phyloP scores from a whole-genome alignment of 257 asterid species.

The Knoxia roxburghii region DNA sequence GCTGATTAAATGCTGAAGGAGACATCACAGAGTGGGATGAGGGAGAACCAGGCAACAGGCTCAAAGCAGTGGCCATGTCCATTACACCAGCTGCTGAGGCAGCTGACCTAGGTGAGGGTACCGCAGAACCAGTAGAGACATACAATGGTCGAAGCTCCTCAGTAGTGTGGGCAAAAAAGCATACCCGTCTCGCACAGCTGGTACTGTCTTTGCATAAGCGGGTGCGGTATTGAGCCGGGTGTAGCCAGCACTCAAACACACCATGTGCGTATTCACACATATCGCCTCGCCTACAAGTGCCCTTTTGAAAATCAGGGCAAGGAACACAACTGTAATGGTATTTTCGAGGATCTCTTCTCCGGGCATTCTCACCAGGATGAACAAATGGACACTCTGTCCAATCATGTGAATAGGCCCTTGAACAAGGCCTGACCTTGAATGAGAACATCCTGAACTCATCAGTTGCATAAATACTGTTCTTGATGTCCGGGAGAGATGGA shows the following conservation, averaged over 20 bases:
- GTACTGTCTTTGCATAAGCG: slow-evolving; percentile 87
- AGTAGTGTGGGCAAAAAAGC: slow-evolving; percentile 82
- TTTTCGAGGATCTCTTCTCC: slow-evolving; percentile 91
- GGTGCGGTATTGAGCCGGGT: slow-evolving; percentile 93
- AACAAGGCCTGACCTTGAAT: slow-evolving; percentile 91
- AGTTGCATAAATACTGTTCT: slow-evolving; percentile 71
- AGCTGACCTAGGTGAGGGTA: slow-evolving; percentile 81
- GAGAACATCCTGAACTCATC: slow-evolving; percentile 95
- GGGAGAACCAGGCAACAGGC: slow-evolving; percentile 77
- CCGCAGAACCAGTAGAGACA: slow-evolving; percentile 88
- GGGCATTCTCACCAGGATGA: slow-evolving; percentile 97
- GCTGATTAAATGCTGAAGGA: slow-evolving; percentile 61
- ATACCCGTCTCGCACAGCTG: slow-evolving; percentile 73
- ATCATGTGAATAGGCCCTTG: slow-evolving; percentile 96
- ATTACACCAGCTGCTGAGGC: slow-evolving; percentile 68
- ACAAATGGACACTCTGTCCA: slow-evolving; percentile 99
- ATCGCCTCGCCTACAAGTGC: slow-evolving; percentile 92
- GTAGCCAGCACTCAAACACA: slow-evolving; percentile 98
- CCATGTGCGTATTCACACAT: slow-evolving; percentile 99
- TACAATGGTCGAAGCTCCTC: slow-evolving; percentile 92
- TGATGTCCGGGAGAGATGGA: slow-evolving; percentile 89
- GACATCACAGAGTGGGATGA: slow-evolving; percentile 65
- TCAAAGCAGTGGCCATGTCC: slow-evolving; percentile 92
- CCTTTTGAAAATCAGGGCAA: slow-evolving; percentile 94
- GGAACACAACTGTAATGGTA: slow-evolving; percentile 95